These are phyloP conservation scores for Euphorbia peplus DNA, from an alignment of 345 rosid genomes.

Conservation along the genomic window DNA sequence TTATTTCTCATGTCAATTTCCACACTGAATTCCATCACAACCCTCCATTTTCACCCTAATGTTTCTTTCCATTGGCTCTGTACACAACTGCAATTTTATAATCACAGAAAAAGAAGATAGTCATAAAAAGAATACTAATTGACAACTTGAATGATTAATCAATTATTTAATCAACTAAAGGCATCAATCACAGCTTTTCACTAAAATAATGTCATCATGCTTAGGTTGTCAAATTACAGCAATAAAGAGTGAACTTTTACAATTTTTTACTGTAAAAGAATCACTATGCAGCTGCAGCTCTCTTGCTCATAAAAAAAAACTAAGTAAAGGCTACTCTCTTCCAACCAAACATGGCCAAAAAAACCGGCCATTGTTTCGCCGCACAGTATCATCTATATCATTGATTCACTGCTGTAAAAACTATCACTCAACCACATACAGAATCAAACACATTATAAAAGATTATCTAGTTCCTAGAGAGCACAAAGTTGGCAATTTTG, in stretches of 20 bases:
- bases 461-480: not conserved
- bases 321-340: no score
- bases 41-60: not conserved
- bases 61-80: not conserved
- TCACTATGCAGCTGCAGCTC: not conserved
- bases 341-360: no score
- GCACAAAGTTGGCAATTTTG: not conserved
- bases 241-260: not conserved
- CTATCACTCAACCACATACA: not conserved
- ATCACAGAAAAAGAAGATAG: not conserved
- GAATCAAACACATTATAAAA: not conserved
- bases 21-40: not conserved
- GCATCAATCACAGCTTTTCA: not conserved
- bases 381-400: no score
- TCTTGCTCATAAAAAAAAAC: not conserved
- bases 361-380: no score
- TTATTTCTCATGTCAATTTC: not conserved
- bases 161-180: not conserved
- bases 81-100: not conserved
- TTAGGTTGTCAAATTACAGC: not conserved
- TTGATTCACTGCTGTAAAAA: no score
- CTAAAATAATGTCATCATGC: not conserved
- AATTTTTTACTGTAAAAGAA: not conserved
- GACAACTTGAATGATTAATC: not conserved
- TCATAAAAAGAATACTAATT: not conserved